Evolutionary conservation across 2,329 filamentous ascomycete species (phyloP).

Genomic region (Nothopassalora personata): DNA sequence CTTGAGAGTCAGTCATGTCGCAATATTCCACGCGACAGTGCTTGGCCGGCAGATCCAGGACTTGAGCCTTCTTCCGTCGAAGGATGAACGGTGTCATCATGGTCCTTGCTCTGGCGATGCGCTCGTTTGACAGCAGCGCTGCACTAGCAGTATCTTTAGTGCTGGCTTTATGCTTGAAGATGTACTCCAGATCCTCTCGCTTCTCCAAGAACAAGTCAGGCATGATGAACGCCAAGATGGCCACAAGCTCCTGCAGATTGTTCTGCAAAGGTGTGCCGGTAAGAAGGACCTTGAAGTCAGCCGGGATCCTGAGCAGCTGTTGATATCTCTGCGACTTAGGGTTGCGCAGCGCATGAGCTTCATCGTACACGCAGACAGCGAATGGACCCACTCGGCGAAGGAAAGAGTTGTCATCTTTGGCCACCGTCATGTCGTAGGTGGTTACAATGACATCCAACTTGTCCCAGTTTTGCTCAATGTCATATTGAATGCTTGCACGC

Average conservation of each 20-base stretch:
- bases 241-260: slow-evolving; percentile 86
- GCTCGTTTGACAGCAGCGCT: slow-evolving; percentile 77
- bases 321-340: slow-evolving; percentile 75
- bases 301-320: slow-evolving; percentile 69
- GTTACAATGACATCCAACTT: slow-evolving; percentile 66
- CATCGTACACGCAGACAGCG: slow-evolving; percentile 73
- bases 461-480: slow-evolving; percentile 59
- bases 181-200: slow-evolving; percentile 71
- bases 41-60: slow-evolving; percentile 77
- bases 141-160: slow-evolving; percentile 71
- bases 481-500: slow-evolving; percentile 61
- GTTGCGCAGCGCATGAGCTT: slow-evolving; percentile 91
- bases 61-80: slow-evolving; percentile 84
- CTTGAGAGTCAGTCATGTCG: slow-evolving; percentile 68
- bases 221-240: slow-evolving; percentile 89
- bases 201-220: slow-evolving; percentile 73
- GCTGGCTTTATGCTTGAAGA: slow-evolving; percentile 89
- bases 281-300: slow-evolving; percentile 79
- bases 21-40: slow-evolving; percentile 73
- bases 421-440: slow-evolving; percentile 61
- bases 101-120: slow-evolving; percentile 77
- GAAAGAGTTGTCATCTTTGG: slow-evolving; percentile 59
- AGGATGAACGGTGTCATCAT: slow-evolving; percentile 96
- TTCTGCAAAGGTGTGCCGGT: slow-evolving; percentile 91
- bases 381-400: slow-evolving; percentile 51